phyloP scores from a whole-genome alignment of 805 yeast species.

The Saccharomycopsis sp. region DNA sequence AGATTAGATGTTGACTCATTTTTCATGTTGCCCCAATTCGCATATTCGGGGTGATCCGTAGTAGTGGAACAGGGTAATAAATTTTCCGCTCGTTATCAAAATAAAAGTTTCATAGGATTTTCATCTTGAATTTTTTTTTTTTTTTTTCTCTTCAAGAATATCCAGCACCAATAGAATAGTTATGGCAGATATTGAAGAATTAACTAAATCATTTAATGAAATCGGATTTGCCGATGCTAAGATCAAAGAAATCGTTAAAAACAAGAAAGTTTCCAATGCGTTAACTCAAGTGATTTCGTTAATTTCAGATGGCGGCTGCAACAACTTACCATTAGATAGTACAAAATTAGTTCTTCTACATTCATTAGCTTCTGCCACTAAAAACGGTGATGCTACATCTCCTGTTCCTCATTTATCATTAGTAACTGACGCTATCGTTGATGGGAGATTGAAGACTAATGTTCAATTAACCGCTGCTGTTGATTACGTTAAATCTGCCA shows the following conservation, averaged over 20 bases:
- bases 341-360: slow-evolving; percentile 61
- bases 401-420: slow-evolving; percentile 40
- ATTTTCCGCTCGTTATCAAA: neutral
- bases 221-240: slow-evolving; percentile 69
- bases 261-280: slow-evolving; percentile 74
- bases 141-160: neutral
- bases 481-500: slow-evolving; percentile 56
- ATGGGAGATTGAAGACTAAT: slow-evolving; percentile 55
- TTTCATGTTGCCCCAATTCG: too few relatives aligned
- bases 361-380: slow-evolving; percentile 65
- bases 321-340: slow-evolving; percentile 39
- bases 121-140: neutral
- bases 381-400: slow-evolving; percentile 39
- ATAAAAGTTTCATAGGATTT: neutral
- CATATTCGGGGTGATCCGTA: too few relatives aligned
- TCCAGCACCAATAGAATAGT: too few relatives aligned
- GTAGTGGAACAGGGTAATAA: neutral
- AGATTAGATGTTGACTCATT: too few relatives aligned
- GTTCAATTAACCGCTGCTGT: slow-evolving; percentile 77
- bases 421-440: slow-evolving; percentile 55
- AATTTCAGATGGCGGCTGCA: slow-evolving; percentile 22
- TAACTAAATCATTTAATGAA: slow-evolving; percentile 29
- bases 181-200: slow-evolving; percentile 28
- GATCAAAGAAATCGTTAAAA: slow-evolving; percentile 73
- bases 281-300: slow-evolving; percentile 47